phyloP scores from a whole-genome alignment of 1,139 yeast species.

The Sugiyamaella japonica region DNA sequence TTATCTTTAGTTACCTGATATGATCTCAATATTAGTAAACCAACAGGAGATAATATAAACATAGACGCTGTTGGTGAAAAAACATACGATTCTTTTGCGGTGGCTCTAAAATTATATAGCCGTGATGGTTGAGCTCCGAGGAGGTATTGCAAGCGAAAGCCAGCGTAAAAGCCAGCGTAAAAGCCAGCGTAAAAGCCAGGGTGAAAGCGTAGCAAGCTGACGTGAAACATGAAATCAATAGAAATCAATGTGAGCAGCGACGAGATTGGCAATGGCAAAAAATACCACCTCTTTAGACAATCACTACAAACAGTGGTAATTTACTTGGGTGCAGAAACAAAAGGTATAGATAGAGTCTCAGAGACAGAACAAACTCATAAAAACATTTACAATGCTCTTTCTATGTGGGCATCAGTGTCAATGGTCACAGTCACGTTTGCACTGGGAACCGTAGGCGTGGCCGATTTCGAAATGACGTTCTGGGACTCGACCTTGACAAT shows the following conservation, averaged over 20 bases:
- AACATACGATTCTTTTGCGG: background rate
- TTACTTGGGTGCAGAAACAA: conserved; percentile 49
- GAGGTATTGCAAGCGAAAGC: no score
- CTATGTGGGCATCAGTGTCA: conserved; percentile 93
- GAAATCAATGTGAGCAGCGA: background rate
- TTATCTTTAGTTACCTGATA: conserved; percentile 6
- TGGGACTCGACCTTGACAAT: conserved; percentile 66
- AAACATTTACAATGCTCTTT: conserved; percentile 66
- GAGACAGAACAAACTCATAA: conserved; percentile 65
- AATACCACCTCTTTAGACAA: background rate
- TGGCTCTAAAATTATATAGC: background rate
- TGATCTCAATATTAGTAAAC: background rate
- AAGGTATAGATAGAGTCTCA: conserved; percentile 68
- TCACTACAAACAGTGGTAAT: background rate
- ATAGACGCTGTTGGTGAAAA: background rate
- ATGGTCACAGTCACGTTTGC: conserved; percentile 83
- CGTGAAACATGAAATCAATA: background rate
- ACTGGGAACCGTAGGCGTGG: conserved; percentile 75
- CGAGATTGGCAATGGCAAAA: background rate
- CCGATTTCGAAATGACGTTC: conserved; percentile 53
- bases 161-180: no score
- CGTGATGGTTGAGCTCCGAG: no score
- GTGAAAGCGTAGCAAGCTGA: no score
- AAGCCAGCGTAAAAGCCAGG: no score
- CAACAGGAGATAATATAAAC: background rate